These are phyloP conservation scores for Cordia subcordata DNA, from an alignment of 257 asterid species.

Conservation along the genomic window DNA sequence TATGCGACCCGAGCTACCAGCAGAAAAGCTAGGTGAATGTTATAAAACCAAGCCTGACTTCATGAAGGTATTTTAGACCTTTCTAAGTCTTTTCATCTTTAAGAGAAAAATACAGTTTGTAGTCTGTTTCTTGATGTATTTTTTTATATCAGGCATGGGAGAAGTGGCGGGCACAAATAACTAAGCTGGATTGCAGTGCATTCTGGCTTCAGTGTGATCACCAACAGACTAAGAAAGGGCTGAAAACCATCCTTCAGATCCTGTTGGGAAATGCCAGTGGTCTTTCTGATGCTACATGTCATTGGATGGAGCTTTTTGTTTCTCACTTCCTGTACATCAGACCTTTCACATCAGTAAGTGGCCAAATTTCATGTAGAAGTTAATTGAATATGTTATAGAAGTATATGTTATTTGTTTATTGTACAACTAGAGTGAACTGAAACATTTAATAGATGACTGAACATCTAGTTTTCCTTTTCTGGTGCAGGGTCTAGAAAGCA, in stretches of 20 bases:
- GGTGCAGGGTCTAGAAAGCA: slow-evolving; percentile 81
- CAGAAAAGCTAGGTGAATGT: slow-evolving; percentile 66
- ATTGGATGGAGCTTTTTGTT: slow-evolving; percentile 85
- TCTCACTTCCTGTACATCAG: slow-evolving; percentile 85
- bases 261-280: slow-evolving; percentile 74
- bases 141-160: slow-evolving; percentile 86
- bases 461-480: slow-evolving; percentile 7
- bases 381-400: background rate
- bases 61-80: slow-evolving; percentile 56
- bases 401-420: too few relatives aligned
- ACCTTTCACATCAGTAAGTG: slow-evolving; percentile 79
- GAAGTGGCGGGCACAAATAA: slow-evolving; percentile 84
- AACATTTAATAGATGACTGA: too few relatives aligned
- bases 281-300: slow-evolving; percentile 63
- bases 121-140: slow-evolving; percentile 12
- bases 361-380: background rate
- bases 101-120: background rate
- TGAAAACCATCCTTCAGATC: slow-evolving; percentile 80
- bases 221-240: slow-evolving; percentile 66
- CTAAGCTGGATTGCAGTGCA: slow-evolving; percentile 83
- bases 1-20: slow-evolving; percentile 53
- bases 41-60: slow-evolving; percentile 78
- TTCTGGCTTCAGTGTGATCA: slow-evolving; percentile 94
- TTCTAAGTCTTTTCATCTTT: slow-evolving; percentile 9
- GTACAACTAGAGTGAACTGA: too few relatives aligned